These are phyloP conservation scores for Rhodotorula mucilaginosa DNA, from an alignment of 1,284 basidiomycete species.

Conservation along the genomic window DNA sequence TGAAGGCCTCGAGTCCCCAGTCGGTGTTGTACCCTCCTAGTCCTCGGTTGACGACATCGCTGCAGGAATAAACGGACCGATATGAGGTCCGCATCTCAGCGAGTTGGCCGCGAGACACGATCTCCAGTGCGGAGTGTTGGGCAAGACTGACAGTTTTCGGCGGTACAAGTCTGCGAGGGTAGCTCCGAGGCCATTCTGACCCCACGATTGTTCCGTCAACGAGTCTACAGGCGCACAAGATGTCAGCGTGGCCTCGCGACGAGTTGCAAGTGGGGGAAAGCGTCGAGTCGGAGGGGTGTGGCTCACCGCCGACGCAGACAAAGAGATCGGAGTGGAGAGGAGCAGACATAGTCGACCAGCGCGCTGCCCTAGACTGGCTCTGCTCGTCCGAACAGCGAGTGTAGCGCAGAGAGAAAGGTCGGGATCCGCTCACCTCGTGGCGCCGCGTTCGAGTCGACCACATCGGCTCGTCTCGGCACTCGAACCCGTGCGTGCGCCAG, in stretches of 20 bases:
- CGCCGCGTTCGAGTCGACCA: too few relatives aligned
- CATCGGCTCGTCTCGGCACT: too few relatives aligned
- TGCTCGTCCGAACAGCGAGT: too few relatives aligned
- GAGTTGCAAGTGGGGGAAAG: neutral
- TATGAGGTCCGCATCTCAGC: too few relatives aligned
- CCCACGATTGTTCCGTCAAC: constrained; percentile 23
- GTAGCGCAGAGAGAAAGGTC: too few relatives aligned
- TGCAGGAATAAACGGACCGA: neutral
- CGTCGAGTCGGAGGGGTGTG: neutral
- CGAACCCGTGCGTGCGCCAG: too few relatives aligned
- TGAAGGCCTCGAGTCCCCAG: constrained; percentile 13
- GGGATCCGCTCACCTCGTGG: too few relatives aligned
- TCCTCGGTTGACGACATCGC: constrained; percentile 19
- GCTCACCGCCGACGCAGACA: constrained; percentile 23
- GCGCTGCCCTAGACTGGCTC: too few relatives aligned
- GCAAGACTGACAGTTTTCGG: constrained; percentile 11
- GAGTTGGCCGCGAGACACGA: too few relatives aligned
- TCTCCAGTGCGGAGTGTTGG: too few relatives aligned
- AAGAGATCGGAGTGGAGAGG: constrained; percentile 1
- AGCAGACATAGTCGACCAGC: neutral
- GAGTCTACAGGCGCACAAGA: constrained; percentile 8
- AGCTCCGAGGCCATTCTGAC: constrained; percentile 15
- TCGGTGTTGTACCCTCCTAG: constrained; percentile 22
- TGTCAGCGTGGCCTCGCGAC: neutral
- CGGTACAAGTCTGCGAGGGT: constrained; percentile 18